Evolutionary conservation across 805 yeast species (phyloP).

Genomic region (Lipomyces anomalus): DNA sequence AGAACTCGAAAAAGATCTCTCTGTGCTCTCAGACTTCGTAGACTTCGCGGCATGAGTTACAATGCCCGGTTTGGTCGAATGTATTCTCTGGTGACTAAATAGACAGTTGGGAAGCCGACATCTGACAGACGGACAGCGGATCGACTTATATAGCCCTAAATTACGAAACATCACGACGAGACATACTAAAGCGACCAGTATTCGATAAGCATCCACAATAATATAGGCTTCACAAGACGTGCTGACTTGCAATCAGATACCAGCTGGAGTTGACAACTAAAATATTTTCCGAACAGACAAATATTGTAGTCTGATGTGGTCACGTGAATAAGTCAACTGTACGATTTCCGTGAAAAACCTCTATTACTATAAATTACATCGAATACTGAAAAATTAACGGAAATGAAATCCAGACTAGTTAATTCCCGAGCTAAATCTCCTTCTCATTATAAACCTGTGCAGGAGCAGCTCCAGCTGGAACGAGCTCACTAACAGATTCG

Average conservation of each 20-base stretch:
- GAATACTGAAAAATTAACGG: too few relatives aligned
- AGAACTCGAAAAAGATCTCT: background rate
- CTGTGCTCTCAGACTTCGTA: background rate
- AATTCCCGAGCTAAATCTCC: conserved; percentile 3
- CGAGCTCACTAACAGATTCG: conserved; percentile 5
- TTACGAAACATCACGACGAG: background rate
- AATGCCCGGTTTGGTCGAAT: background rate
- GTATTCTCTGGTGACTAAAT: conserved; percentile 5
- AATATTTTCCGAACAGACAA: too few relatives aligned
- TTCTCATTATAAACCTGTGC: conserved; percentile 1
- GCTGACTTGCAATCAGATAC: too few relatives aligned
- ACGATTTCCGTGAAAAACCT: too few relatives aligned
- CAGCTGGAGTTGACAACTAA: too few relatives aligned
- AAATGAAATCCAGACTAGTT: too few relatives aligned
- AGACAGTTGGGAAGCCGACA: conserved; percentile 13
- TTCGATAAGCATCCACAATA: too few relatives aligned
- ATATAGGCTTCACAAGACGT: too few relatives aligned
- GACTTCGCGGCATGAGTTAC: background rate
- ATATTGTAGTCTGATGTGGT: too few relatives aligned
- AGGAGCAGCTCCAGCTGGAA: background rate
- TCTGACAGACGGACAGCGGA: background rate
- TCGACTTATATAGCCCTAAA: background rate
- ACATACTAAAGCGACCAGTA: too few relatives aligned
- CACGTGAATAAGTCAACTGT: too few relatives aligned
- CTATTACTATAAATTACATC: too few relatives aligned